These are phyloP conservation scores for Carex pumila DNA, from an alignment of 176 grass and related monocot species.

Conservation along the genomic window DNA sequence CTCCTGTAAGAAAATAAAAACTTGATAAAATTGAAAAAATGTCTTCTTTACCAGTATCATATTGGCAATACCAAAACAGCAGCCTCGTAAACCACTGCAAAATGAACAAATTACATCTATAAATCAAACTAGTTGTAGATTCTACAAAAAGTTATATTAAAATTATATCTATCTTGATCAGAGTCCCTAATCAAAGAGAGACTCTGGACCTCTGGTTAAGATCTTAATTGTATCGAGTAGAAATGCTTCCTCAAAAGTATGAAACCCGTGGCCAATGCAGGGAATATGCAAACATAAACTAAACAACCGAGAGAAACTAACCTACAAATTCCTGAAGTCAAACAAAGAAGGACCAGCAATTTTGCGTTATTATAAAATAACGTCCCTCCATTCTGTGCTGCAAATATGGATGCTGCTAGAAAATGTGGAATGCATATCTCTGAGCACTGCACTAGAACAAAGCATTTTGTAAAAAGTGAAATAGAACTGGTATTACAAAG, in stretches of 20 bases:
- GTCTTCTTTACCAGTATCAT: slow-evolving; percentile 91
- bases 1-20: slow-evolving; percentile 12
- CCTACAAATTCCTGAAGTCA: slow-evolving; percentile 89
- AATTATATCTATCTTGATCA: neutral
- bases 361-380: slow-evolving; percentile 81
- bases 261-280: neutral
- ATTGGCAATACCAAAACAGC: slow-evolving; percentile 93
- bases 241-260: neutral
- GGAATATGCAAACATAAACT: neutral
- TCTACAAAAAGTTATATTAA: neutral
- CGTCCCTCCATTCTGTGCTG: slow-evolving; percentile 62
- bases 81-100: slow-evolving; percentile 91
- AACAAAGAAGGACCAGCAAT: slow-evolving; percentile 66
- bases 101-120: slow-evolving; percentile 12
- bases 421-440: slow-evolving; percentile 97
- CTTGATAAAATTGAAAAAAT: slow-evolving; percentile 26
- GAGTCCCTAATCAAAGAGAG: neutral
- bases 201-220: neutral
- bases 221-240: neutral
- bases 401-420: slow-evolving; percentile 85
- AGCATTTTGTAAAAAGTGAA: neutral
- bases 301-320: slow-evolving; percentile 24
- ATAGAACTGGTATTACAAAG: neutral
- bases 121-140: slow-evolving; percentile 7
- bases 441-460: slow-evolving; percentile 48